Evolutionary conservation across 371 early-diverging fungal species (phyloP).

Genomic region (Mortierella sp.): DNA sequence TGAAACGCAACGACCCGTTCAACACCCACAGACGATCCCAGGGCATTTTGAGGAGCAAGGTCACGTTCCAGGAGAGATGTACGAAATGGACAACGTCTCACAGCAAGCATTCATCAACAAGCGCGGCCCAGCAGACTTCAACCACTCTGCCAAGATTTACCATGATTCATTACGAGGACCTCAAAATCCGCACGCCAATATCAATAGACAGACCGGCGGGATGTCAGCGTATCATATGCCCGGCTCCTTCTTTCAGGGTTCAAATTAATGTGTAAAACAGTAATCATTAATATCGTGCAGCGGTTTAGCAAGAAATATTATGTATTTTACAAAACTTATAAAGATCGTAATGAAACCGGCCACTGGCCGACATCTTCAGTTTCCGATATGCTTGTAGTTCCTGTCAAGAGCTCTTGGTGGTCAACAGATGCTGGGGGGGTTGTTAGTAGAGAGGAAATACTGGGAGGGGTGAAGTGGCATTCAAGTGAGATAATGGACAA

Average conservation of each 20-base stretch:
- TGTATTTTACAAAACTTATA: not conserved
- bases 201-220: no score
- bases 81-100: not conserved
- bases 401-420: not conserved
- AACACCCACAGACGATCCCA: not conserved
- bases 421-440: not conserved
- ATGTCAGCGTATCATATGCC: no score
- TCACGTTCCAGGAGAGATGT: not conserved
- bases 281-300: no score
- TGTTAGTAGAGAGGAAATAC: no score
- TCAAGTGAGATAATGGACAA: constrained; percentile 68
- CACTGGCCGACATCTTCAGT: not conserved
- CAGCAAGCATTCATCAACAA: no score
- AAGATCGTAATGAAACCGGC: not conserved
- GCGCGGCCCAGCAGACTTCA: no score
- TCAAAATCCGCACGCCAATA: no score
- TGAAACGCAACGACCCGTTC: not conserved
- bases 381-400: not conserved
- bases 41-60: no score
- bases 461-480: not conserved
- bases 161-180: no score
- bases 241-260: no score
- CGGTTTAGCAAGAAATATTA: not conserved
- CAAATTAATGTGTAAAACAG: no score
- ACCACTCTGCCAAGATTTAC: no score